Evolutionary conservation across 352 stramenopile species (phyloP).

Genomic region (Globisporangium mamillatum): DNA sequence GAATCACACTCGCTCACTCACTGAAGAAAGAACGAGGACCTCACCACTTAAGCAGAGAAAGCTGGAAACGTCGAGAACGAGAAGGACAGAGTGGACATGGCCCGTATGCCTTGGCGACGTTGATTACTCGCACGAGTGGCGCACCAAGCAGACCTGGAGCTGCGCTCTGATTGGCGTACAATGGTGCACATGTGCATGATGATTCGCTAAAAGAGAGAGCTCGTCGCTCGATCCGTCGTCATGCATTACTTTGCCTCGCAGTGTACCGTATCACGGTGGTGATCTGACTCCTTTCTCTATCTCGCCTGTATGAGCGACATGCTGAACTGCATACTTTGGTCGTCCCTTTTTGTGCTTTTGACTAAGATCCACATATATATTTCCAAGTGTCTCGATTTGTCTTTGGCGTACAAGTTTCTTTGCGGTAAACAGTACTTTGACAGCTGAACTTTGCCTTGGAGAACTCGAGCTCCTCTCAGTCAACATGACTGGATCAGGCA

Average conservation of each 20-base stretch:
- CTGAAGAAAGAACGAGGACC: background rate
- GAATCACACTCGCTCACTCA: background rate
- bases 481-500: background rate
- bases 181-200: too few relatives aligned
- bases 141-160: background rate
- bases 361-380: background rate
- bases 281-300: slow-evolving; percentile 4
- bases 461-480: background rate
- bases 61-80: background rate
- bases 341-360: background rate
- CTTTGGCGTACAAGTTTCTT: background rate
- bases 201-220: background rate
- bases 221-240: background rate
- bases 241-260: background rate
- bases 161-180: background rate
- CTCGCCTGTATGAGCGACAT: slow-evolving; percentile 1
- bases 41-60: background rate
- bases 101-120: background rate
- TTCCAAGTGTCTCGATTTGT: background rate
- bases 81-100: background rate
- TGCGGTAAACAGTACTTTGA: background rate
- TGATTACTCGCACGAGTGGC: background rate
- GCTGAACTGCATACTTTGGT: slow-evolving; percentile 3
- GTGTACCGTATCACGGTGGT: background rate
- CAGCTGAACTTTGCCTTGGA: background rate